phyloP scores from a whole-genome alignment of 306 rosid genomes.

The Vicia villosa region DNA sequence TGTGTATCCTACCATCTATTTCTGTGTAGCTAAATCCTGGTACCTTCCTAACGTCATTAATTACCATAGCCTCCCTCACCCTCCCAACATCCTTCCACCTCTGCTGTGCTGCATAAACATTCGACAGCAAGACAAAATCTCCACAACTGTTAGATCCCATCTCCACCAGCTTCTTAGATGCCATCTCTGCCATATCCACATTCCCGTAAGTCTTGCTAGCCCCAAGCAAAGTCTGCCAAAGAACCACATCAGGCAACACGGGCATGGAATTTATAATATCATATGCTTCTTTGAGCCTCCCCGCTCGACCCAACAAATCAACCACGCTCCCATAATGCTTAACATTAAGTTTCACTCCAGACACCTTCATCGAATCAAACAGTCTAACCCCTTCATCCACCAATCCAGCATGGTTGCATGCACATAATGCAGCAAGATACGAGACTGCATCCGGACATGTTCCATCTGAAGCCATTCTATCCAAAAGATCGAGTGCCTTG shows the following conservation, averaged over 20 bases:
- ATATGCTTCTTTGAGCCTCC: conserved; percentile 74
- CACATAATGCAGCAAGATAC: conserved; percentile 76
- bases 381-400: conserved; percentile 76
- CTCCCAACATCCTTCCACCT: conserved; percentile 88
- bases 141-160: conserved; percentile 85
- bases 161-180: conserved; percentile 67
- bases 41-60: conserved; percentile 75
- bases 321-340: conserved; percentile 87
- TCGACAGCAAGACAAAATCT: conserved; percentile 84
- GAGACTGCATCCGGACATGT: conserved; percentile 64
- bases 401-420: conserved; percentile 83
- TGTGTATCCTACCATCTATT: conserved; percentile 63
- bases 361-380: conserved; percentile 56
- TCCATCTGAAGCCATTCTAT: conserved; percentile 48
- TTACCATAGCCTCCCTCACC: conserved; percentile 74
- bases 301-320: conserved; percentile 87
- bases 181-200: conserved; percentile 82
- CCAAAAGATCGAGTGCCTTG: conserved; percentile 68
- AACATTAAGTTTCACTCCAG: conserved; percentile 56
- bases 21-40: conserved; percentile 84
- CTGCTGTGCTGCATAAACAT: conserved; percentile 72
- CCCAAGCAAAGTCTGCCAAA: conserved; percentile 92
- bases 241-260: conserved; percentile 68
- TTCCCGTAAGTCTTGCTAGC: conserved; percentile 83
- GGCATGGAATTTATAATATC: conserved; percentile 64